A percentile compares a stretch with the other conserved stretches of the same genome.
phyloP scores from a whole-genome alignment of 306 rosid genomes.

The Lathyrus aphaca region DNA sequence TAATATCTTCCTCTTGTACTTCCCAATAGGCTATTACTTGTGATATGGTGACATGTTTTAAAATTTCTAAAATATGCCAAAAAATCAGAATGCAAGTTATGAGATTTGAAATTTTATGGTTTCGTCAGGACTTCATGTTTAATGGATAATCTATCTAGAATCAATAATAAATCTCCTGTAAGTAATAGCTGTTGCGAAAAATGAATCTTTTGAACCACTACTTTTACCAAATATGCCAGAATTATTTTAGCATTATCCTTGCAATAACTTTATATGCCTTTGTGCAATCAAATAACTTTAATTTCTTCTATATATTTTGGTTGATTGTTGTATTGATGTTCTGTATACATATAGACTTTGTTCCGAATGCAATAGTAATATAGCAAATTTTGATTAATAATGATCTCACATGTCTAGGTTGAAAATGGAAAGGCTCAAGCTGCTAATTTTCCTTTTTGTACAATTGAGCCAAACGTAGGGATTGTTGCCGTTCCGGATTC shows the following conservation, averaged over 20 bases:
- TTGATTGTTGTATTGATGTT: conserved; percentile 33
- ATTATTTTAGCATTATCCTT: conserved; percentile 1
- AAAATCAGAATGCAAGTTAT: too few relatives aligned
- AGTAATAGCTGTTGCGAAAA: background rate
- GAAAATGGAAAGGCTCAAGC: conserved; percentile 99
- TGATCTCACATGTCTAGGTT: conserved; percentile 61
- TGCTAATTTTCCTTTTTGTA: conserved; percentile 96
- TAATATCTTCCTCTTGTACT: too few relatives aligned
- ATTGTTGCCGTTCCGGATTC: conserved; percentile 97
- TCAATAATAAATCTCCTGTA: conserved; percentile 4
- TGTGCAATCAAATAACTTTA: conserved; percentile 1
- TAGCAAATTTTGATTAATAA: conserved; percentile 31
- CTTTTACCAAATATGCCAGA: background rate
- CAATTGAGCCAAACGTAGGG: conserved; percentile 98
- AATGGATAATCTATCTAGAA: conserved; percentile 13
- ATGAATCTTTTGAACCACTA: conserved; percentile 23
- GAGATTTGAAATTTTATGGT: too few relatives aligned
- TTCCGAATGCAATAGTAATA: conserved; percentile 25
- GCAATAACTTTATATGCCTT: conserved; percentile 9
- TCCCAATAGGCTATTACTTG: too few relatives aligned
- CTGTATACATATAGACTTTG: conserved; percentile 13
- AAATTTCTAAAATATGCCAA: too few relatives aligned
- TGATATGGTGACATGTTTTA: too few relatives aligned
- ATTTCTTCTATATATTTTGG: conserved; percentile 24
- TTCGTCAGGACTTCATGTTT: background rate